Evolutionary conservation across 2,329 filamentous ascomycete species (phyloP).

Genomic region (Botrytis deweyae): DNA sequence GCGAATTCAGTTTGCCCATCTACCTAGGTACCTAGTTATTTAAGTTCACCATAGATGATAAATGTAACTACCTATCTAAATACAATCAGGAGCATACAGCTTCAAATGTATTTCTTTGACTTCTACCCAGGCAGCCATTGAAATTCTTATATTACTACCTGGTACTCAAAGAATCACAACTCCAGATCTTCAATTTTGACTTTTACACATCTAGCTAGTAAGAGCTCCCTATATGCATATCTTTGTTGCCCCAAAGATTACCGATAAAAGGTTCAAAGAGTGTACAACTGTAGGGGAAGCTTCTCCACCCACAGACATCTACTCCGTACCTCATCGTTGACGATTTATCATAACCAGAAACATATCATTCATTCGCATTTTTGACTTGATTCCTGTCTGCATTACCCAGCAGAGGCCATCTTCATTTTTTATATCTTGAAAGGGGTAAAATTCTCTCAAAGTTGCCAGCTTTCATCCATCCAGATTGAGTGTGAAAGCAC

Average conservation of each 20-base stretch:
- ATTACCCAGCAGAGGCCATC: too few relatives aligned
- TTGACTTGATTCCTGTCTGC: too few relatives aligned
- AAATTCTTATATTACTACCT: neutral
- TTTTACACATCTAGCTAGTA: neutral
- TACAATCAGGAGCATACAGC: neutral
- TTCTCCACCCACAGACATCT: neutral
- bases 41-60: neutral
- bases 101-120: neutral
- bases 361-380: neutral
- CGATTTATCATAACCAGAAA: neutral
- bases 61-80: neutral
- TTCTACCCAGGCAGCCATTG: neutral
- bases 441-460: constrained; percentile 8
- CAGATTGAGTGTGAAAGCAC: constrained; percentile 7
- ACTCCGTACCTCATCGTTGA: neutral
- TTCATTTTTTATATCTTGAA: neutral
- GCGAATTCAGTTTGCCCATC: neutral
- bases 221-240: neutral
- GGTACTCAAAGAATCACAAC: neutral
- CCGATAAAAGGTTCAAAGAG: neutral
- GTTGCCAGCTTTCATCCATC: constrained; percentile 13
- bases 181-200: neutral
- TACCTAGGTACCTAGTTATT: neutral
- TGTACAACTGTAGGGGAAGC: neutral
- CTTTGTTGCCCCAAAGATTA: neutral